These are phyloP conservation scores for Coffea eugenioides DNA, from an alignment of 257 asterid genomes.

Conservation along the genomic window DNA sequence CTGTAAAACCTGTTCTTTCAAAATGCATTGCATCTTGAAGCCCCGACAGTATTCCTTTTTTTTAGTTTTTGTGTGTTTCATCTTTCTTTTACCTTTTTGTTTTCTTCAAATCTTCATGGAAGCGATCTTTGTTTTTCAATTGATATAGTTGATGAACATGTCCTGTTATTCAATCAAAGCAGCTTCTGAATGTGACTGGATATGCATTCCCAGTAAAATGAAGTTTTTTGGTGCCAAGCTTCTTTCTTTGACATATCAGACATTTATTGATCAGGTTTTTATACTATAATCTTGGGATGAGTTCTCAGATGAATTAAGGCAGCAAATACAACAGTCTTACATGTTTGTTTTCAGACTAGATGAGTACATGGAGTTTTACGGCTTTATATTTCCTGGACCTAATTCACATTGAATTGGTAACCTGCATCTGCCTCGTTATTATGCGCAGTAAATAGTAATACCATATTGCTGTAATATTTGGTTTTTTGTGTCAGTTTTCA, in stretches of 20 bases:
- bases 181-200: neutral
- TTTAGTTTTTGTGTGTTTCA: too few relatives aligned
- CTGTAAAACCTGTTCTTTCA: neutral
- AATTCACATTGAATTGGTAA: neutral
- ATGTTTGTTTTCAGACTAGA: neutral
- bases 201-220: neutral
- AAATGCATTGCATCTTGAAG: neutral
- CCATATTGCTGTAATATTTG: neutral
- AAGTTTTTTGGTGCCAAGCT: neutral
- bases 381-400: neutral
- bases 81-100: neutral
- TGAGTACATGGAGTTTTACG: neutral
- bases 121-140: neutral
- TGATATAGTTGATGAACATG: neutral
- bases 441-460: neutral
- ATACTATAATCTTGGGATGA: neutral
- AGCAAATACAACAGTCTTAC: neutral
- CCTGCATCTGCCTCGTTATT: neutral
- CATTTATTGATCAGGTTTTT: neutral
- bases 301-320: neutral
- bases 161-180: neutral
- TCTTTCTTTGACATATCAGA: neutral
- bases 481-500: constrained; percentile 14
- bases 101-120: neutral
- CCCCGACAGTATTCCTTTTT: neutral